Percentiles rank a stretch among this genome's conserved stretches.
Conservation (phyloP, 331 rosid species). For the Prunus yedoensis region DNA sequence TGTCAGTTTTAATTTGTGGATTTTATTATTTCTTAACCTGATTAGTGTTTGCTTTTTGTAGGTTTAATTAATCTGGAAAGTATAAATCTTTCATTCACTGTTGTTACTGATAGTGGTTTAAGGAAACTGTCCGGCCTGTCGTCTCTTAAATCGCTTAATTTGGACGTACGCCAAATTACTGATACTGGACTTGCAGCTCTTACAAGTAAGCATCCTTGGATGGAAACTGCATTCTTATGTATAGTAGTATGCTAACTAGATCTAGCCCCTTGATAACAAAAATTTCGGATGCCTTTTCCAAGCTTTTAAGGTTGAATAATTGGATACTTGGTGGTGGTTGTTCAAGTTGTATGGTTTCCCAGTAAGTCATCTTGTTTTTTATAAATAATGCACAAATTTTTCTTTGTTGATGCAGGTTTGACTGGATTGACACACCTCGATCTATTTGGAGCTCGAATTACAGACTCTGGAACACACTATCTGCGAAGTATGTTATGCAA, state of each 20-base stretch:
- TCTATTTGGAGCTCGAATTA: conserved; percentile 88
- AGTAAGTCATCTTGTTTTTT: not conserved
- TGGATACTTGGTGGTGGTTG: not conserved
- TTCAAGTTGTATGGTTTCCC: not conserved
- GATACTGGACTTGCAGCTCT: conserved; percentile 80
- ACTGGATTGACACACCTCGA: conserved; percentile 85
- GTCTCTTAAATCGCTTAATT: conserved; percentile 89
- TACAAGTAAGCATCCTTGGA: conserved; percentile 45
- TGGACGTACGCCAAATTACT: conserved; percentile 83
- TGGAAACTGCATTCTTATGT: conserved; percentile 5
- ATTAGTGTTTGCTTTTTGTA: conserved; percentile 36
- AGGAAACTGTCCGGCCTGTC: conserved; percentile 71
- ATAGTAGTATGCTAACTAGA: not conserved
- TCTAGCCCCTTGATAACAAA: not conserved
- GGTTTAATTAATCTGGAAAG: conserved; percentile 82
- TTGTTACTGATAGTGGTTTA: conserved; percentile 62
- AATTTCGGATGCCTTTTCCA: not conserved
- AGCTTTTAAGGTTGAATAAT: not conserved
- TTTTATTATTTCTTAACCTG: conserved; percentile 12
- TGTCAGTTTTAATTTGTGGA: not conserved
- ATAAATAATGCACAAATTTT: not conserved
- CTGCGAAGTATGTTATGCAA: conserved; percentile 61
- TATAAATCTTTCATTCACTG: conserved; percentile 83
- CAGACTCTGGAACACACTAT: conserved; percentile 77
- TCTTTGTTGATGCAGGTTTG: conserved; percentile 56